Evolutionary conservation across 2,329 filamentous ascomycete species (phyloP).

Genomic region (Byssothecium circinans): DNA sequence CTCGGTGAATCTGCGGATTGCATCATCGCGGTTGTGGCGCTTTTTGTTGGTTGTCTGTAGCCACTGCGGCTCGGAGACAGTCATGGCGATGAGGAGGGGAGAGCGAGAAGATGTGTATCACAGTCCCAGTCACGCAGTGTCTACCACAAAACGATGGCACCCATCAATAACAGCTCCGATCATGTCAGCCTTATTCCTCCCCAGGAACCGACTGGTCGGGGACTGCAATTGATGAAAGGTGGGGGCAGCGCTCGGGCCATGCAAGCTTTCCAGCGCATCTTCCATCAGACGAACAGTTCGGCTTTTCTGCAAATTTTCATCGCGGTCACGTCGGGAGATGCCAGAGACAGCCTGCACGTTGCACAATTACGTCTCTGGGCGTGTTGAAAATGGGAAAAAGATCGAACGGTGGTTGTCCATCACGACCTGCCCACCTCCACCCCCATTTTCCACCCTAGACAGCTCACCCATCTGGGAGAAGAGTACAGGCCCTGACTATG

Average conservation of each 20-base stretch:
- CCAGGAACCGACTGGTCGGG: too few species aligned
- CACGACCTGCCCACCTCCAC: slow-evolving; percentile 17
- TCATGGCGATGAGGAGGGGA: slow-evolving; percentile 11
- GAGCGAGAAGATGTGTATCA: neutral
- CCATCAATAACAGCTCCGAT: too few species aligned
- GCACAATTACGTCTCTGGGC: too few species aligned
- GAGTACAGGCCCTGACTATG: slow-evolving; percentile 22
- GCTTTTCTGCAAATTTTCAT: too few species aligned
- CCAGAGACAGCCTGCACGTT: neutral
- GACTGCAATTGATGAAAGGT: too few species aligned
- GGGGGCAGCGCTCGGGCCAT: too few species aligned
- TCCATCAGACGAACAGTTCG: too few species aligned
- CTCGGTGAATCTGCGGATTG: slow-evolving; percentile 27
- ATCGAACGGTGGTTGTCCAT: slow-evolving; percentile 17
- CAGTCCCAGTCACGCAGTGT: too few species aligned
- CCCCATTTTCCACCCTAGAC: slow-evolving; percentile 35
- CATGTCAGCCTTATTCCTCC: too few species aligned
- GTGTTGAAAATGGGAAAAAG: slow-evolving; percentile 21
- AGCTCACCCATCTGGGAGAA: slow-evolving; percentile 1
- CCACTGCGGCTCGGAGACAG: slow-evolving; percentile 26
- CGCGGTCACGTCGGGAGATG: too few species aligned
- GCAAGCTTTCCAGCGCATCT: too few species aligned
- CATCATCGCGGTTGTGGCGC: slow-evolving; percentile 26
- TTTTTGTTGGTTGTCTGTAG: slow-evolving; percentile 28
- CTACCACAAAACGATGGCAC: too few species aligned